A percentile compares a stretch with the other conserved stretches of the same genome.
phyloP scores from a whole-genome alignment of 176 grass and related monocot species.

The Zoysia pacifica region DNA sequence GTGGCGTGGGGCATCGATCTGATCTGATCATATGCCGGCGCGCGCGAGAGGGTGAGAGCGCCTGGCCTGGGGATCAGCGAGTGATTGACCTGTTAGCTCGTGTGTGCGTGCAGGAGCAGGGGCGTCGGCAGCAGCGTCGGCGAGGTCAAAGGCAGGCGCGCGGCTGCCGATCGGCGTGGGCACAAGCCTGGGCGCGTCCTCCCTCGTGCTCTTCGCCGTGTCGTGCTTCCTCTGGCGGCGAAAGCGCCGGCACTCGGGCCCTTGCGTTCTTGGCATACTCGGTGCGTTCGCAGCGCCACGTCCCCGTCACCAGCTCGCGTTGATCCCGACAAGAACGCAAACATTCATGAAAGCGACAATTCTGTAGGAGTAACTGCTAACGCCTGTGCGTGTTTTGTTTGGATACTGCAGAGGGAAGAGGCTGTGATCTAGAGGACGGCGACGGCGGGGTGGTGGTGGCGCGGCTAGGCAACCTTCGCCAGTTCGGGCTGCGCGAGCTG shows the following conservation, averaged over 20 bases:
- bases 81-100: slow-evolving; percentile 10
- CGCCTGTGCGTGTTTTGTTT: not conserved
- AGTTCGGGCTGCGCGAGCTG: slow-evolving; percentile 73
- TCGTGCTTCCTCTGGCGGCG: slow-evolving; percentile 62
- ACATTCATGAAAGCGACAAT: not conserved
- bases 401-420: slow-evolving; percentile 31
- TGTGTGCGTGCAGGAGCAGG: slow-evolving; percentile 15
- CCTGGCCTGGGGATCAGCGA: slow-evolving; percentile 21
- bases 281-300: slow-evolving; percentile 37
- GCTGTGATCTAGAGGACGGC: slow-evolving; percentile 36
- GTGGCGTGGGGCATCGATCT: not conserved
- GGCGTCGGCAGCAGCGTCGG: slow-evolving; percentile 13
- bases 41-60: not conserved
- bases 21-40: not conserved
- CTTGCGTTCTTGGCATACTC: slow-evolving; percentile 64
- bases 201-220: slow-evolving; percentile 65
- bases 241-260: slow-evolving; percentile 43
- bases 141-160: slow-evolving; percentile 65
- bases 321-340: not conserved
- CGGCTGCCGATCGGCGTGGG: slow-evolving; percentile 64
- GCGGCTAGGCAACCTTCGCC: slow-evolving; percentile 71
- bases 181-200: slow-evolving; percentile 66
- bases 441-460: slow-evolving; percentile 32
- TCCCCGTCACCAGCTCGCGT: not conserved
- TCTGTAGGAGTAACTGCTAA: not conserved